A percentile compares a stretch with the other conserved stretches of the same genome.
These are phyloP conservation scores for Lippia alba DNA, from an alignment of 305 asterid genomes.

Conservation along the genomic window DNA sequence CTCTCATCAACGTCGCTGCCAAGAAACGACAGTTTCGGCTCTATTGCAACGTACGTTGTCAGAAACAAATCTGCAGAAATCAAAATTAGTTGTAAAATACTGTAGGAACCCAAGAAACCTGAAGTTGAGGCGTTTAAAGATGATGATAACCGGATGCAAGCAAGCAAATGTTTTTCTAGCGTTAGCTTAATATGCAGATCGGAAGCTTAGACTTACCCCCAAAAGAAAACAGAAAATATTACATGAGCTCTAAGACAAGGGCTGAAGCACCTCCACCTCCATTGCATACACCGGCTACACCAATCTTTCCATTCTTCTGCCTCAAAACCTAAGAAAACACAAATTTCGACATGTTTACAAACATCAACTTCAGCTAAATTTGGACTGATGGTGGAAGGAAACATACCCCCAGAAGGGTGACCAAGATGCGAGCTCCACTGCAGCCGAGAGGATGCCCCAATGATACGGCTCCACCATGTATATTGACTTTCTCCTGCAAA, in stretches of 20 bases:
- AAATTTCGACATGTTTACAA: conserved; percentile 6
- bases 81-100: background rate
- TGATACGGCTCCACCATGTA: conserved; percentile 97
- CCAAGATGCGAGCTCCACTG: conserved; percentile 98
- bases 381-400: background rate
- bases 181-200: background rate
- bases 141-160: background rate
- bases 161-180: background rate
- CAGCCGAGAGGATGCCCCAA: conserved; percentile 98
- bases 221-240: conserved; percentile 34
- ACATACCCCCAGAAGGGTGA: conserved; percentile 93
- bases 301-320: conserved; percentile 79
- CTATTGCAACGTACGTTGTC: conserved; percentile 5
- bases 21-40: conserved; percentile 12
- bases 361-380: background rate
- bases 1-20: conserved; percentile 24
- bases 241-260: conserved; percentile 78
- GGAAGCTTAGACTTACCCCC: conserved; percentile 32
- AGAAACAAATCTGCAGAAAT: conserved; percentile 29
- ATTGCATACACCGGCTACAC: conserved; percentile 92
- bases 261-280: conserved; percentile 99
- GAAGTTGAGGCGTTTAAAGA: background rate
- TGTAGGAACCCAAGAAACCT: background rate
- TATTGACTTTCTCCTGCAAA: conserved; percentile 85
- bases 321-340: conserved; percentile 66